A percentile compares a stretch with the other conserved stretches of the same genome.
phyloP scores from a whole-genome alignment of 352 stramenopile species.

The Phytophthora palmivora region DNA sequence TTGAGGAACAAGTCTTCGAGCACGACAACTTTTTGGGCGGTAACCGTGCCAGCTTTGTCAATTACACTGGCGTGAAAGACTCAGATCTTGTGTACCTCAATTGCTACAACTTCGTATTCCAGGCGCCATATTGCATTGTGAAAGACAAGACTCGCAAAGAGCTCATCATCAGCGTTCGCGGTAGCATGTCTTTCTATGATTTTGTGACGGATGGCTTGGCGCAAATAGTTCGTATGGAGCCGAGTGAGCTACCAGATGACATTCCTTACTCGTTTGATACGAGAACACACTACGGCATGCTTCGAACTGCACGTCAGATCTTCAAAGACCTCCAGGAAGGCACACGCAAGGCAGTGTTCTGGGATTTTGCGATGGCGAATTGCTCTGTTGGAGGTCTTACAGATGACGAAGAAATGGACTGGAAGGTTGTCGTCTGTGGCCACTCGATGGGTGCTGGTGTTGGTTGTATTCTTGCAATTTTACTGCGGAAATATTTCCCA shows the following conservation, averaged over 20 bases:
- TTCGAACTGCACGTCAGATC: conserved; percentile 69
- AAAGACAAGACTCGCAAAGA: conserved; percentile 65
- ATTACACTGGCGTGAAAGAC: conserved; percentile 70
- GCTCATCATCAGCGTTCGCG: conserved; percentile 79
- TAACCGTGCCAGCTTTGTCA: conserved; percentile 73
- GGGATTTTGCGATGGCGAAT: conserved; percentile 67
- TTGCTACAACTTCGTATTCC: conserved; percentile 82
- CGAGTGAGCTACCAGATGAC: conserved; percentile 58
- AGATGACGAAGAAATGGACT: conserved; percentile 35
- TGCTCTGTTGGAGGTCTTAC: conserved; percentile 36
- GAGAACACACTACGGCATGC: conserved; percentile 75
- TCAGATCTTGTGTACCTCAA: conserved; percentile 80
- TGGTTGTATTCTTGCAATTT: conserved; percentile 66
- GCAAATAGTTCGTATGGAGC: conserved; percentile 68
- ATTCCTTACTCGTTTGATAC: conserved; percentile 57
- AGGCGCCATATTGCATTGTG: conserved; percentile 78
- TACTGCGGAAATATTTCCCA: conserved; percentile 67
- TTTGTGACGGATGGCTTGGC: conserved; percentile 79
- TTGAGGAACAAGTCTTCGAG: conserved; percentile 59
- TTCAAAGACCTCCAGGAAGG: conserved; percentile 67
- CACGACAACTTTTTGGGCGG: conserved; percentile 67
- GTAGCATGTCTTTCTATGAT: conserved; percentile 83
- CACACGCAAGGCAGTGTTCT: conserved; percentile 65
- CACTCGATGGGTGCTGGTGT: conserved; percentile 89
- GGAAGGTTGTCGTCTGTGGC: conserved; percentile 78